These are phyloP conservation scores for Sporothrix globosa DNA, from an alignment of 2,329 filamentous ascomycete species.

Conservation along the genomic window DNA sequence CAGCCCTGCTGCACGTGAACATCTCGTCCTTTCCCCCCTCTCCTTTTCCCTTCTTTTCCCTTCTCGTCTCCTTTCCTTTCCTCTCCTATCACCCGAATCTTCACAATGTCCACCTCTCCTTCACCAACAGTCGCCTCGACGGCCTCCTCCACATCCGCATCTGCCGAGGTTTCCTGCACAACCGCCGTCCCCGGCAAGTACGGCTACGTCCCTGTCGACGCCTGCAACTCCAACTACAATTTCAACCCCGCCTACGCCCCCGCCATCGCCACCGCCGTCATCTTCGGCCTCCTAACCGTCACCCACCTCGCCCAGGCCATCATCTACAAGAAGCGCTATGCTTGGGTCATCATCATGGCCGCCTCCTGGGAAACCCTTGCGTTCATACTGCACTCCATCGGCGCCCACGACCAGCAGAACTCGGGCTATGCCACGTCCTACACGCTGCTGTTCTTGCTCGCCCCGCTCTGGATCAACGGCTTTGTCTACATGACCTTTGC, in stretches of 20 bases:
- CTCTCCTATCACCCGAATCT: neutral
- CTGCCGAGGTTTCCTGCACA: neutral
- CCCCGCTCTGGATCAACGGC: slow-evolving; percentile 52
- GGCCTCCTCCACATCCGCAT: slow-evolving; percentile 3
- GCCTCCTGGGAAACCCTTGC: slow-evolving; percentile 46
- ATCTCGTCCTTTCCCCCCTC: too few relatives aligned
- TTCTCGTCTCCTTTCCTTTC: slow-evolving; percentile 11
- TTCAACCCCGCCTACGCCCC: slow-evolving; percentile 39
- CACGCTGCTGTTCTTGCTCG: slow-evolving; percentile 47
- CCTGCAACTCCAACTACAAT: slow-evolving; percentile 43
- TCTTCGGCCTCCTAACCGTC: slow-evolving; percentile 39
- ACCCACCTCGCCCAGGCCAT: slow-evolving; percentile 38
- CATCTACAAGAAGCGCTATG: slow-evolving; percentile 36
- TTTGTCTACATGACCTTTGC: slow-evolving; percentile 52
- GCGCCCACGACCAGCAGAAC: slow-evolving; percentile 47
- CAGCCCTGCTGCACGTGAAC: neutral
- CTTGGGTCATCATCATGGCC: slow-evolving; percentile 49
- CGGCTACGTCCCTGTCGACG: slow-evolving; percentile 38
- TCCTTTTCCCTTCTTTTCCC: neutral
- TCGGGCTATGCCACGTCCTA: slow-evolving; percentile 41
- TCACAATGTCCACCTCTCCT: neutral
- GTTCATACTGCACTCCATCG: slow-evolving; percentile 46
- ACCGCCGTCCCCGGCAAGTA: slow-evolving; percentile 36
- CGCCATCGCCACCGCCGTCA: slow-evolving; percentile 38
- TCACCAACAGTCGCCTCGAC: slow-evolving; percentile 9